Base-by-base conservation (phyloP, 768 basidiomycete genomes). In the Tricholoma saponaceum region DNA sequence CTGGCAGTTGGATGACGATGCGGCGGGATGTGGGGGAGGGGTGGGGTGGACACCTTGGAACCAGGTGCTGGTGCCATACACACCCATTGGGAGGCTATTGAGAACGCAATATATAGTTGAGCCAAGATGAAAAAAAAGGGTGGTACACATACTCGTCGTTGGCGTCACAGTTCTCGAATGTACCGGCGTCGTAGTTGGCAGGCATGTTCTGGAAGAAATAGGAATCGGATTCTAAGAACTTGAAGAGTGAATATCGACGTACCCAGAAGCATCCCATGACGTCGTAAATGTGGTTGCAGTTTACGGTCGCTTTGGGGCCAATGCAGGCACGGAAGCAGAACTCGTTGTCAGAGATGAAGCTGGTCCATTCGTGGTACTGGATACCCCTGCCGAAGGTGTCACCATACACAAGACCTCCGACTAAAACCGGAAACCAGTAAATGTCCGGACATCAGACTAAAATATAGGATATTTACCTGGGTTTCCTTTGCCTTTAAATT, bases 291-390 rank as follows among this genome's bases (percentile, higher is more conserved):
- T 94, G 89, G 70, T 90, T 83, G 77, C 90, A 92, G 55, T 79
- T 77, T 22, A 72, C 70, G 4, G 76, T 79, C 0, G 84, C 79
- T 53, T 83, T 80, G 12, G 81, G 70, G 14, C 84, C 85, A 6
- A 75, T 67, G 72, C 92, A 94, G 2, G 85, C 76, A 60, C 90
- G 90, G 67, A 90, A 72, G 73, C 90, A 93, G 72, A 90, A 89
- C 57, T 74, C 69, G 44, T 61, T 68, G 28, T 81, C 81, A 26
- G 89, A 90, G 63, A 92, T 85, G 75, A 92, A 93, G 70, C 79
- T 83, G 39, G 89, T 92, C 92, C 93, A 95, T 67, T 92, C 87
- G 63, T 89, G 86, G 67, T 88, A 80, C 69, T 92, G 74, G 37
- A 67, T 66, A 20, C 58, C 66, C 5, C 60, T 60, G 18, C 83